Evolutionary conservation across 805 yeast species (phyloP), one percentile per base, ranked within the genome.

Genomic region (Saturnispora dispora): DNA sequence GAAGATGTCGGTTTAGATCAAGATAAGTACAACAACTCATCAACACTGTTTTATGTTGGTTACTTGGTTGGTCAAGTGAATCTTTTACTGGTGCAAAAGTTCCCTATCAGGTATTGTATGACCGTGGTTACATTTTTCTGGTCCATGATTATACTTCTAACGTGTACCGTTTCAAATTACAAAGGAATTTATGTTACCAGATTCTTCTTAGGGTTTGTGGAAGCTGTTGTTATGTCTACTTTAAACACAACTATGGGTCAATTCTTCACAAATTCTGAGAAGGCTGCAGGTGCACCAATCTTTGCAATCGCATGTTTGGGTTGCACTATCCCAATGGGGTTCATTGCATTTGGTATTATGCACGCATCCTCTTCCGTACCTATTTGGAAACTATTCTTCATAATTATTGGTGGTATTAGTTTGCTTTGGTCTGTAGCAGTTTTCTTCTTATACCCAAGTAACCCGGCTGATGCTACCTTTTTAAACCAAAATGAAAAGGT

Each of bases 361-460:
- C 63, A 63, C 53, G 60, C 64, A 4, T 50, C 53, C 23, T 32
- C 61, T 1, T 51, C 70, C 11, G 45, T 67, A 20, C 57, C 57
- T 20, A 28, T 37, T 13, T 83, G 86, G 85, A 75, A 76, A 57
- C 60, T 81, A 17, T 73, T 80, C 51, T 75, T 73, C 63, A 73
- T 81, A 33, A 74, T 80, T 47, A 71, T 77, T 50, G 88, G 85
- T 46, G 75, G 79, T 13, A 60, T 77, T 40, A 77, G 85, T 0
- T 65, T 79, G 22, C 25, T 74, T 20, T 53, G 71, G 36, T 61
- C 72, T 2, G 42, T 69, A 2, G 45, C 67, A 4, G 61, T 73
- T 3, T 59, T 63, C 48, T 69, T 70, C 53, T 47, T 70, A 20
- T 81, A 78, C 57, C 87, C 86, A 40, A 71, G 74, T 53, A 77